Evolutionary conservation across 2,329 filamentous ascomycete species (phyloP).

Genomic region (Emergomyces pasteurianus): DNA sequence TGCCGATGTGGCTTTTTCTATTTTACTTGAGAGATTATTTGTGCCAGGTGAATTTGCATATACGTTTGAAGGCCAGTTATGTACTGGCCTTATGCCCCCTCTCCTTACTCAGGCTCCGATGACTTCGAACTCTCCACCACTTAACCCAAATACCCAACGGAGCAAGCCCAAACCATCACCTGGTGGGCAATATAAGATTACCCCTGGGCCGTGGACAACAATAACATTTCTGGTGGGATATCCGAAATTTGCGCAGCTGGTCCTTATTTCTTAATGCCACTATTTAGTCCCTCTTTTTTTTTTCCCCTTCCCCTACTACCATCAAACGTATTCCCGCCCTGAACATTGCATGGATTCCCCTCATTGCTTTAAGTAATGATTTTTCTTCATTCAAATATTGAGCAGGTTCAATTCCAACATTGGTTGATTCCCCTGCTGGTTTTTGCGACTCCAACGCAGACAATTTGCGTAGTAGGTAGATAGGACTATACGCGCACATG

Average conservation of each 20-base stretch:
- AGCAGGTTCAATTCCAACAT: background rate
- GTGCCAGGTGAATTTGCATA: background rate
- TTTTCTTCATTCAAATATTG: background rate
- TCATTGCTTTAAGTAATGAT: background rate
- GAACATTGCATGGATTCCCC: background rate
- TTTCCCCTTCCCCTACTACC: background rate
- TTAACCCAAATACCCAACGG: no score
- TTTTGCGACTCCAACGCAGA: background rate
- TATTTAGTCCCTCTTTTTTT: background rate
- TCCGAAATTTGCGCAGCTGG: background rate
- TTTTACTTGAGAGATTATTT: background rate
- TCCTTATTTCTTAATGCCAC: background rate
- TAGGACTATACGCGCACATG: background rate
- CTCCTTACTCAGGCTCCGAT: no score
- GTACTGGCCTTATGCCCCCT: no score
- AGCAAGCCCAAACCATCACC: no score
- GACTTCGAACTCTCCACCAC: no score
- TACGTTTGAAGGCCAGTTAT: background rate
- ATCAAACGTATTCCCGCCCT: background rate
- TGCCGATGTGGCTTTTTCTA: background rate
- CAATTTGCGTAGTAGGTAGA: background rate
- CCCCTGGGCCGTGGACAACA: no score
- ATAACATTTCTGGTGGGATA: no score
- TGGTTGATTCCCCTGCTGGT: no score
- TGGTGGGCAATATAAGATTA: no score